Base-by-base conservation (phyloP, 1,139 yeast species). In the Blastobotrys elegans region DNA sequence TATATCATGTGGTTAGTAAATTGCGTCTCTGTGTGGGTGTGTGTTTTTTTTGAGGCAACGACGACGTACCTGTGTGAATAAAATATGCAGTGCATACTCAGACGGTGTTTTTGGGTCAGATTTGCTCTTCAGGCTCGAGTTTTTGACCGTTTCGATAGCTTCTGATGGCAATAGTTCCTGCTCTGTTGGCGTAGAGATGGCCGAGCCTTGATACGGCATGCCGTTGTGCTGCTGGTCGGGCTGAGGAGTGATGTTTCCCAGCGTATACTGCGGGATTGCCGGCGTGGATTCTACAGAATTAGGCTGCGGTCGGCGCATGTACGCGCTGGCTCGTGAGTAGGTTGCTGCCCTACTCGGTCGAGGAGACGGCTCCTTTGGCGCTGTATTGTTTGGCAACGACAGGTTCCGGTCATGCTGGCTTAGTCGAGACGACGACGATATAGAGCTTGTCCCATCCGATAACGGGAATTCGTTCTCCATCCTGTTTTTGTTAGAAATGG, bases 31-130 rank as follows among this genome's bases (percentile, higher is more conserved):
- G n/a, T 14, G 8, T 18, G 21, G 27, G 10, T 26, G 26, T 33
- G 13, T 7, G 21, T 35, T 32, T 31, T 16, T 17, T 30, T 17
- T 29, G 14, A 17, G 21, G 34, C 7, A 20, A 11, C n/a, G 13
- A 22, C 14, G 27, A 50, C 65, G 20, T 54, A 64, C 68, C 61
- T 89, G 96, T 2, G 98, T 88, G 64, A 94, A 94, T 35, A 94
- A 75, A 29, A 94, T 89, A 65, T 94, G 97, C 50, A 92, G 71
- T 0, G 98, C 94, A 63, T 92, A 92, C 59, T 90, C 97, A 0
- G 96, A 86, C 0, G 96, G 94, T 27, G 88, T 80, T 60, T 87
- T 86, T 2, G 65, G 61, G 26, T 67, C 71, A 7, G 52, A 40
- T 27, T 41, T 49, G 38, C 14, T 30, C 24, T 10, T 46, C 32